These are phyloP conservation scores for Gossypium schwendimanii DNA, from an alignment of 441 rosid genomes.

Conservation along the genomic window DNA sequence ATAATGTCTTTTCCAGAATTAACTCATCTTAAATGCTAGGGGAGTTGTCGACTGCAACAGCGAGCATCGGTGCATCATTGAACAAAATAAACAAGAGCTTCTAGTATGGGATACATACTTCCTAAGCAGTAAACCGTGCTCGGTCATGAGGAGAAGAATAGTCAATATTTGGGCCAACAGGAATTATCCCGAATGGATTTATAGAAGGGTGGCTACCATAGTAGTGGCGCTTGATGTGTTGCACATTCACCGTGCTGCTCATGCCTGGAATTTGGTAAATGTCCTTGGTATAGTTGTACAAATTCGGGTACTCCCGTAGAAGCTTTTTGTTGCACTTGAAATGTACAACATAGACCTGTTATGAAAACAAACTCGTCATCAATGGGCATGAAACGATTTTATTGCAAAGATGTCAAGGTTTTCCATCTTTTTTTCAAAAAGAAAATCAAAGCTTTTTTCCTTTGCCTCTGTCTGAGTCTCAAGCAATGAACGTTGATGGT, in stretches of 20 bases:
- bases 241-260: slow-evolving; percentile 59
- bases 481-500: too few species aligned
- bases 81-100: background rate
- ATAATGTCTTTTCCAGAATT: background rate
- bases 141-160: slow-evolving; percentile 57
- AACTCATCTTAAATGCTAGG: background rate
- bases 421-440: background rate
- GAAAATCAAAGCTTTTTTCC: background rate
- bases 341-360: slow-evolving; percentile 75
- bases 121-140: slow-evolving; percentile 37
- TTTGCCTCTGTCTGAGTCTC: too few species aligned
- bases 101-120: background rate
- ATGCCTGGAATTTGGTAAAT: slow-evolving; percentile 60
- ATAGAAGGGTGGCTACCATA: slow-evolving; percentile 83
- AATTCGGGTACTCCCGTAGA: slow-evolving; percentile 64
- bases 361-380: background rate
- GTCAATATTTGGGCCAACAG: slow-evolving; percentile 58
- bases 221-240: slow-evolving; percentile 72
- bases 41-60: background rate
- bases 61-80: background rate
- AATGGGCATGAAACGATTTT: background rate
- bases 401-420: background rate
- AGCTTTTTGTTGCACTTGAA: slow-evolving; percentile 90
- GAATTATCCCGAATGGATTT: slow-evolving; percentile 65
- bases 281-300: slow-evolving; percentile 80